Percentiles rank a stretch among this genome's conserved stretches.
Evolutionary conservation across 225 moss, liverwort and hornwort genomes (phyloP).

Genomic region (Lunularia cruciata): DNA sequence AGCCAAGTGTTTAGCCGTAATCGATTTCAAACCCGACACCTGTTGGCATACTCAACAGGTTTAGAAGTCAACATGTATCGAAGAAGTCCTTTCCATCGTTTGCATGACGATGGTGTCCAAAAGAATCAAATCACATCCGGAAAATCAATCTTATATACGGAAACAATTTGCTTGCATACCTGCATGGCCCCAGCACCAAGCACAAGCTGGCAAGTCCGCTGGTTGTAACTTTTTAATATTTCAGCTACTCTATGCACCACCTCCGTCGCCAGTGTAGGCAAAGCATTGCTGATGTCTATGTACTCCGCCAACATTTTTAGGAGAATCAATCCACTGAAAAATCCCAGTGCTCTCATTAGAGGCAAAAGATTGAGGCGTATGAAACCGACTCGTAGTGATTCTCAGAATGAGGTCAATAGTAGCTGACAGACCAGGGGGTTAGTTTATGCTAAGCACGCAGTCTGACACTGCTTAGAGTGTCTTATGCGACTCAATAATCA

Average conservation of each 20-base stretch:
- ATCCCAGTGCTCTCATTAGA: too few species aligned
- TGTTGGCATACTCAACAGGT: too few species aligned
- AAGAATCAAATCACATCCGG: too few species aligned
- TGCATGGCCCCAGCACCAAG: slow-evolving; percentile 99
- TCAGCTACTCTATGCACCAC: slow-evolving; percentile 98
- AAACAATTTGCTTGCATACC: slow-evolving; percentile 39
- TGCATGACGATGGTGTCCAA: too few species aligned
- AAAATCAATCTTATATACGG: neutral
- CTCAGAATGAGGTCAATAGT: too few species aligned
- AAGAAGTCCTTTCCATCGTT: too few species aligned
- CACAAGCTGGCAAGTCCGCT: slow-evolving; percentile 96
- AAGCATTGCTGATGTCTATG: slow-evolving; percentile 84
- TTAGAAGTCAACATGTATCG: too few species aligned
- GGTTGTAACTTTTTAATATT: slow-evolving; percentile 88
- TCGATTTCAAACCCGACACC: slow-evolving; percentile 99
- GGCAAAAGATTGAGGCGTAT: too few species aligned
- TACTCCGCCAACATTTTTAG: slow-evolving; percentile 97
- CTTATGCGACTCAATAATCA: too few species aligned
- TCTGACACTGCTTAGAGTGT: too few species aligned
- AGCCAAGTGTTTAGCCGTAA: slow-evolving; percentile 96
- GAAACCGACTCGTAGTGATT: too few species aligned
- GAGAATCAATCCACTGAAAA: slow-evolving; percentile 94
- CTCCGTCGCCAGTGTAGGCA: slow-evolving; percentile 92
- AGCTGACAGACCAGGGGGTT: neutral
- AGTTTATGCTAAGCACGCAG: too few species aligned